These are phyloP conservation scores for Mycena amicta DNA, from an alignment of 768 basidiomycete genomes.

Conservation along the genomic window DNA sequence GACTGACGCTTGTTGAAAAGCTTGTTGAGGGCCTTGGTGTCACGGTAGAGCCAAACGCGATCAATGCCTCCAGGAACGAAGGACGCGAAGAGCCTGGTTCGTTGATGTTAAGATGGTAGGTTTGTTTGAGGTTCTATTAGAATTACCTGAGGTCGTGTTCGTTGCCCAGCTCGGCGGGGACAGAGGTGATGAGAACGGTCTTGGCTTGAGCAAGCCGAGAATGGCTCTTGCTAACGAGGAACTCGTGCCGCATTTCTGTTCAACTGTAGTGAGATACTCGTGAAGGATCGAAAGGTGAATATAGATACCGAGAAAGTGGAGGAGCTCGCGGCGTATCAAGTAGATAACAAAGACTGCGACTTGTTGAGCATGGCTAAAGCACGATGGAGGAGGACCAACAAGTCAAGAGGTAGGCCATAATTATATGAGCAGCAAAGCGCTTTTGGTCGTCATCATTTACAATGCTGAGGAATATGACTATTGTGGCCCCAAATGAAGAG, in stretches of 20 bases:
- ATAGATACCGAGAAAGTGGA: slow-evolving; percentile 43
- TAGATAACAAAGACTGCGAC: slow-evolving; percentile 58
- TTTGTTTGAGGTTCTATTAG: too few relatives aligned
- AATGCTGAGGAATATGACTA: too few relatives aligned
- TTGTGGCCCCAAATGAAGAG: too few relatives aligned
- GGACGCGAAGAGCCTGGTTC: slow-evolving; percentile 57
- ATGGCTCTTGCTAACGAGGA: slow-evolving; percentile 61
- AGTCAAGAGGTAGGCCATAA: slow-evolving; percentile 52
- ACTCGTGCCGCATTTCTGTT: slow-evolving; percentile 51
- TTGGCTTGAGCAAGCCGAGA: slow-evolving; percentile 63
- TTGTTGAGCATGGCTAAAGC: background rate
- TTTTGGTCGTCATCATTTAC: slow-evolving; percentile 37
- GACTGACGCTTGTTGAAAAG: slow-evolving; percentile 47
- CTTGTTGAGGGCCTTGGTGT: slow-evolving; percentile 45
- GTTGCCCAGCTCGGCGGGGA: slow-evolving; percentile 55
- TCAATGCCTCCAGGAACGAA: slow-evolving; percentile 73
- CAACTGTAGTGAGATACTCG: background rate
- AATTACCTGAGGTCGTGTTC: slow-evolving; percentile 49
- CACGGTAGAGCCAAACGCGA: slow-evolving; percentile 69
- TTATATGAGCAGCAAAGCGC: slow-evolving; percentile 59
- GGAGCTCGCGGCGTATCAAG: slow-evolving; percentile 60
- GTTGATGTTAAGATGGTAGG: too few relatives aligned
- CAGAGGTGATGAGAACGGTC: slow-evolving; percentile 67
- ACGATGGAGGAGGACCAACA: slow-evolving; percentile 37
- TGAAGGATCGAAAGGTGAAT: background rate